A percentile compares a stretch with the other conserved stretches of the same genome.
These are phyloP conservation scores for Suillus alpinus DNA, from an alignment of 768 basidiomycete species.

Conservation along the genomic window DNA sequence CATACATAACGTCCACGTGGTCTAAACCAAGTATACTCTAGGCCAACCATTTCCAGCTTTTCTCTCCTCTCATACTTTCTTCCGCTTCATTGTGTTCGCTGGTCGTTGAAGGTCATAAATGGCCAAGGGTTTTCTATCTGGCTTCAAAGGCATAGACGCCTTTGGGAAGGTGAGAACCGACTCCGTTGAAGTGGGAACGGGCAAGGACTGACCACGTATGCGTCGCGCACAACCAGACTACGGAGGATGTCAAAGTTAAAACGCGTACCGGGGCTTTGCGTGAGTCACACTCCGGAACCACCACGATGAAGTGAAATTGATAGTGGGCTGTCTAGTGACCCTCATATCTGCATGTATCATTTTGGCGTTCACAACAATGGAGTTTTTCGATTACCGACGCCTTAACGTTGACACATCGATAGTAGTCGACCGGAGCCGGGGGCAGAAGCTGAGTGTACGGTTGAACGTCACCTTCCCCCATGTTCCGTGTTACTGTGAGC, in stretches of 20 bases:
- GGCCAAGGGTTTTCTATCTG: constrained; percentile 75
- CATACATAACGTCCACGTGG: constrained; percentile 18
- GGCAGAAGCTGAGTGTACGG: constrained; percentile 89
- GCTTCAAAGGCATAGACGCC: constrained; percentile 92
- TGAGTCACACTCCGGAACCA: constrained; percentile 37
- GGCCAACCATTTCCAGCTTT: constrained; percentile 3
- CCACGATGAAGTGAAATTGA: constrained; percentile 6
- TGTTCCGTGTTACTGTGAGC: constrained; percentile 95
- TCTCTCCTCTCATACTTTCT: constrained; percentile 10
- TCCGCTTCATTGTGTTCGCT: constrained; percentile 11
- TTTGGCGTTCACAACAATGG: constrained; percentile 84
- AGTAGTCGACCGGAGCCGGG: constrained; percentile 91
- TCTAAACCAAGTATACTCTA: background rate
- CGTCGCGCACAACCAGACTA: constrained; percentile 57
- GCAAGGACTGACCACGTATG: constrained; percentile 9
- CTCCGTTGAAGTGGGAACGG: constrained; percentile 5
- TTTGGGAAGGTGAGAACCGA: constrained; percentile 85
- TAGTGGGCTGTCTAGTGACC: constrained; percentile 60
- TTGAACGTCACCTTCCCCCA: constrained; percentile 94
- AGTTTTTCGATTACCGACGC: constrained; percentile 93
- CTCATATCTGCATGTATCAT: constrained; percentile 91
- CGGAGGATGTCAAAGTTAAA: constrained; percentile 99
- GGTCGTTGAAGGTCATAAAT: constrained; percentile 36
- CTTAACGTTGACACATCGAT: constrained; percentile 88
- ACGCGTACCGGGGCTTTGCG: constrained; percentile 90